Conservation (phyloP, 2,329 filamentous ascomycete species). For the Proliferodiscus dingleyae region DNA sequence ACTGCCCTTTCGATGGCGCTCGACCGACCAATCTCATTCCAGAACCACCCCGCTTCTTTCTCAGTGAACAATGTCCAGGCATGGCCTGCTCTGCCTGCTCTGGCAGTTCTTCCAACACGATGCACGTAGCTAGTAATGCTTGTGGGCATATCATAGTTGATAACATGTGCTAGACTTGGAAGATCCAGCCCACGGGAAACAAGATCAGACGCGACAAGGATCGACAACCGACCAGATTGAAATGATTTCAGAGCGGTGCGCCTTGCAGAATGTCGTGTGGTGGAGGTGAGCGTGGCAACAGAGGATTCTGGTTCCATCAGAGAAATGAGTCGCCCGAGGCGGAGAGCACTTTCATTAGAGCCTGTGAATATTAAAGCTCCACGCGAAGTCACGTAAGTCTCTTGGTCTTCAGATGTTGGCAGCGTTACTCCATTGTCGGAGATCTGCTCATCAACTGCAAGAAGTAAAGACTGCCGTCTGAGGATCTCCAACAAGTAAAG, state of each 20-base stretch:
- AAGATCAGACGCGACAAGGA: conserved; percentile 89
- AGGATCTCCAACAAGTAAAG: conserved; percentile 80
- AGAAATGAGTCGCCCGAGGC: conserved; percentile 73
- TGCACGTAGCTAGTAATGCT: conserved; percentile 83
- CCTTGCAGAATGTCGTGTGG: conserved; percentile 66
- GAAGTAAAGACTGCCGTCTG: conserved; percentile 47
- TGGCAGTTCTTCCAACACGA: conserved; percentile 83
- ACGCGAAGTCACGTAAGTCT: conserved; percentile 18
- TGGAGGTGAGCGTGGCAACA: conserved; percentile 71
- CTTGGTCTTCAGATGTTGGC: conserved; percentile 13
- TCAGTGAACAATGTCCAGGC: conserved; percentile 86
- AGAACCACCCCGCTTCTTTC: conserved; percentile 80
- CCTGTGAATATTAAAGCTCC: conserved; percentile 78
- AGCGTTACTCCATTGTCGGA: too few relatives aligned
- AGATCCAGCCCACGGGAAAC: conserved; percentile 87
- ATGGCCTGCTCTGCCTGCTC: conserved; percentile 68
- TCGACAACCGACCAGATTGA: conserved; percentile 54
- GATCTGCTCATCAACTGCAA: conserved; percentile 4
- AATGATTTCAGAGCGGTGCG: conserved; percentile 66
- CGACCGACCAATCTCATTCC: conserved; percentile 68
- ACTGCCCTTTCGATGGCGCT: conserved; percentile 42
- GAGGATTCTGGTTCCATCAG: conserved; percentile 58
- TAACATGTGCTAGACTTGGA: conserved; percentile 70
- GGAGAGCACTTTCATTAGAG: conserved; percentile 82
- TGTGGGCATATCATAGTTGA: conserved; percentile 89